phyloP scores from a whole-genome alignment of 306 rosid genomes.

The Inga leiocalycina region DNA sequence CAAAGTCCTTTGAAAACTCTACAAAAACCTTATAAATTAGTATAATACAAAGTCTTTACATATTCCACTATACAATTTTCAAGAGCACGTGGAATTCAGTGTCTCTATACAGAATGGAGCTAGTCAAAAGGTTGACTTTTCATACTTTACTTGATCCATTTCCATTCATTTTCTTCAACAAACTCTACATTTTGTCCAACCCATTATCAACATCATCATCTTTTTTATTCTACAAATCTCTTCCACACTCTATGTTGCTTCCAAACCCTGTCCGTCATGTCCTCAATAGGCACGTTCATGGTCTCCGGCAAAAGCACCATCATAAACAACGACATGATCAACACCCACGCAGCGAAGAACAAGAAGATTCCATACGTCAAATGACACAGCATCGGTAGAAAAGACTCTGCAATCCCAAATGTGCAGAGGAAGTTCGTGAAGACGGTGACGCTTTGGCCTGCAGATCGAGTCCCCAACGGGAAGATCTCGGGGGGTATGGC shows the following conservation, averaged over 20 bases:
- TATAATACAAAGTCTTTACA: background rate
- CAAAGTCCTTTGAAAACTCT: background rate
- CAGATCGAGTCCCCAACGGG: slow-evolving; percentile 84
- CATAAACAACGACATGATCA: slow-evolving; percentile 69
- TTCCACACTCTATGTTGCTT: slow-evolving; percentile 87
- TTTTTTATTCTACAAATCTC: slow-evolving; percentile 63
- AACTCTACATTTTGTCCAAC: background rate
- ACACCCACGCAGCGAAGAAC: slow-evolving; percentile 86
- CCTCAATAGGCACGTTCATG: slow-evolving; percentile 83
- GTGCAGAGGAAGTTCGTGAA: slow-evolving; percentile 81
- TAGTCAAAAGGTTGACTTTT: background rate
- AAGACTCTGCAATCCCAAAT: slow-evolving; percentile 76
- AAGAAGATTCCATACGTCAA: slow-evolving; percentile 86
- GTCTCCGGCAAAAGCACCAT: slow-evolving; percentile 79
- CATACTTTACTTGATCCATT: background rate
- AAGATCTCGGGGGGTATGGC: slow-evolving; percentile 84
- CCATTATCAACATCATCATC: background rate
- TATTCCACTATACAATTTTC: background rate
- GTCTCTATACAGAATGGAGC: background rate
- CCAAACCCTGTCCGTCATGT: slow-evolving; percentile 91
- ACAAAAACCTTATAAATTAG: background rate
- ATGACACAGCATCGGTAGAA: slow-evolving; percentile 82
- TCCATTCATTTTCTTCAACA: background rate
- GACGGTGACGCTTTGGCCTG: slow-evolving; percentile 85
- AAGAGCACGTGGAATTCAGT: background rate